Conservation (phyloP, 2,329 filamentous ascomycete genomes). For the Aspergillus chevalieri region DNA sequence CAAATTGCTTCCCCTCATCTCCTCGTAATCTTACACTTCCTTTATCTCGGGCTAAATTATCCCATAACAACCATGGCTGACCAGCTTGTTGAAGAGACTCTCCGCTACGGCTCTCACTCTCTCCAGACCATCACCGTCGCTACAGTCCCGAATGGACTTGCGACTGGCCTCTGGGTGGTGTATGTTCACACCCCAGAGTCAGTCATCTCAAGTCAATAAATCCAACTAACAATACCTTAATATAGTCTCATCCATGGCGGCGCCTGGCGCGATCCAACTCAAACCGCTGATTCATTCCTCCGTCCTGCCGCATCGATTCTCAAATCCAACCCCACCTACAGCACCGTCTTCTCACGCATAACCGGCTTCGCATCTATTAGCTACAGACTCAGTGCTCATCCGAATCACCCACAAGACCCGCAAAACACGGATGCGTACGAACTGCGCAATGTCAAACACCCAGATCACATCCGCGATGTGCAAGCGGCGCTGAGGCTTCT, state of each 20-base stretch:
- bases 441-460: slow-evolving; percentile 35
- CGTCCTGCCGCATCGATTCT: slow-evolving; percentile 29
- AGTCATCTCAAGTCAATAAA: neutral
- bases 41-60: neutral
- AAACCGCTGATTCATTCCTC: slow-evolving; percentile 31
- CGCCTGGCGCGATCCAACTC: slow-evolving; percentile 43
- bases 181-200: slow-evolving; percentile 14
- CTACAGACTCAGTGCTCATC: slow-evolving; percentile 42
- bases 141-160: slow-evolving; percentile 10
- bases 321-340: slow-evolving; percentile 15
- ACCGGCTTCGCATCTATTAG: slow-evolving; percentile 40
- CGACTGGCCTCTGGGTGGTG: slow-evolving; percentile 36
- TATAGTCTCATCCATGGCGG: slow-evolving; percentile 45
- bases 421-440: slow-evolving; percentile 19
- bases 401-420: slow-evolving; percentile 32
- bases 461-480: slow-evolving; percentile 42
- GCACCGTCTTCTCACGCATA: slow-evolving; percentile 20
- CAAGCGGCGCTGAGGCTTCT: slow-evolving; percentile 35
- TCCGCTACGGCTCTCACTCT: slow-evolving; percentile 22
- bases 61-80: neutral
- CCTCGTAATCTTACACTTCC: neutral
- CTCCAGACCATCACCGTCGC: slow-evolving; percentile 32
- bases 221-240: neutral
- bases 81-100: slow-evolving; percentile 8
- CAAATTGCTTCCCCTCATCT: too few relatives aligned